Conservation (phyloP, 768 basidiomycete species). For the Lentinula sp. region DNA sequence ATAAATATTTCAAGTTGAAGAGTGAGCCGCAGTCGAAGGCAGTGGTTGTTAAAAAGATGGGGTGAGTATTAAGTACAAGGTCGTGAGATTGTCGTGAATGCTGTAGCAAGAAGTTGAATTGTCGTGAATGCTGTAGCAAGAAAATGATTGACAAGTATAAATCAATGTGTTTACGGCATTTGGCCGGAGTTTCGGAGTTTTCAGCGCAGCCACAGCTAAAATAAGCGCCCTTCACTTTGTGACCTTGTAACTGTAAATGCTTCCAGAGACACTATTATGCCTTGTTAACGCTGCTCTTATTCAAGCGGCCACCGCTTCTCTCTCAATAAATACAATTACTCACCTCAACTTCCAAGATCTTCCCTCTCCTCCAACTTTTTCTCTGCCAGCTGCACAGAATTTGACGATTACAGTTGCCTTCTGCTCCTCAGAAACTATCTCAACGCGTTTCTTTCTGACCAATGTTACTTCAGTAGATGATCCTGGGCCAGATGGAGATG, state of each 20-base stretch:
- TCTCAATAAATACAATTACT: slow-evolving; percentile 30
- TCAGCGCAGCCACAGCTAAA: neutral
- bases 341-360: slow-evolving; percentile 22
- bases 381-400: slow-evolving; percentile 30
- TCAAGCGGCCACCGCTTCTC: slow-evolving; percentile 5
- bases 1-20: neutral
- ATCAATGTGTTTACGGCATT: neutral
- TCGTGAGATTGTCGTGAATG: neutral
- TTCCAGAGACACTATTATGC: slow-evolving; percentile 3
- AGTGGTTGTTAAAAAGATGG: neutral
- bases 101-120: too few relatives aligned
- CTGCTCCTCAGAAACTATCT: slow-evolving; percentile 27
- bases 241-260: slow-evolving; percentile 3
- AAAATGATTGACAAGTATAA: neutral
- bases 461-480: slow-evolving; percentile 33
- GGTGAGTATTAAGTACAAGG: neutral
- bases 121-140: neutral
- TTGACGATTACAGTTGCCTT: slow-evolving; percentile 45
- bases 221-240: neutral
- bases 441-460: slow-evolving; percentile 54
- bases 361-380: slow-evolving; percentile 30
- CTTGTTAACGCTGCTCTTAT: slow-evolving; percentile 5
- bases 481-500: slow-evolving; percentile 31
- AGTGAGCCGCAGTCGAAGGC: neutral
- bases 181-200: neutral